phyloP scores from a whole-genome alignment of 768 basidiomycete genomes.

The Termitomyces bulborhizus region DNA sequence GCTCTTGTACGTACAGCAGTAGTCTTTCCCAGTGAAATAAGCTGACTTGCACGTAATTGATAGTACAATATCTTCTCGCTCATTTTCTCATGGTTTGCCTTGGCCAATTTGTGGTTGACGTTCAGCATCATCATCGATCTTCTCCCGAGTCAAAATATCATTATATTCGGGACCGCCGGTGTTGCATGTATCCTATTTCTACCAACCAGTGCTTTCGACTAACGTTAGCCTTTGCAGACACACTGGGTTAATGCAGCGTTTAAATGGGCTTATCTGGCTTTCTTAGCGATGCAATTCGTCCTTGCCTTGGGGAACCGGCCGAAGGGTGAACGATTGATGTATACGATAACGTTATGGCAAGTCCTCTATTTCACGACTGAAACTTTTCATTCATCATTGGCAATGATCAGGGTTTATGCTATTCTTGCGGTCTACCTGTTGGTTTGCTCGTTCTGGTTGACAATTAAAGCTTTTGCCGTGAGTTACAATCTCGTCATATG shows the following conservation, averaged over 20 bases:
- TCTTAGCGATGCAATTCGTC: slow-evolving; percentile 70
- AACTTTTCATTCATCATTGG: slow-evolving; percentile 5
- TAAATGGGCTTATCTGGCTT: slow-evolving; percentile 84
- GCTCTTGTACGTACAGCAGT: slow-evolving; percentile 54
- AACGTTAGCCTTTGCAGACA: slow-evolving; percentile 42
- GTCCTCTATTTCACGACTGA: slow-evolving; percentile 13
- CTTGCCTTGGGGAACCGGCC: slow-evolving; percentile 73
- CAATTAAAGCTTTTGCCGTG: slow-evolving; percentile 72
- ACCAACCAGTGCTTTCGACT: neutral
- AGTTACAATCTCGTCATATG: slow-evolving; percentile 12
- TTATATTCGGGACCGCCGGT: slow-evolving; percentile 65
- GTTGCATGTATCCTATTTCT: slow-evolving; percentile 44
- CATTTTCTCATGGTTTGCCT: slow-evolving; percentile 88
- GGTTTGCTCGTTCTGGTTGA: slow-evolving; percentile 82
- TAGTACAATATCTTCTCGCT: slow-evolving; percentile 87
- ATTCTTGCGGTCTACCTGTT: slow-evolving; percentile 79
- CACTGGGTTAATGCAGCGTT: slow-evolving; percentile 81
- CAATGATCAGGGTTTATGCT: slow-evolving; percentile 66
- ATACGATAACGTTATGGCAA: slow-evolving; percentile 69
- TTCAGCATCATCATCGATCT: slow-evolving; percentile 94
- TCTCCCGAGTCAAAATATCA: slow-evolving; percentile 46
- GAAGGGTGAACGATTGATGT: slow-evolving; percentile 78
- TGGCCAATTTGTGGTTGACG: slow-evolving; percentile 92
- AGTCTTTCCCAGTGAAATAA: neutral
- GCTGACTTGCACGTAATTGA: neutral